Conservation (phyloP, 495 filamentous ascomycete genomes). For the Aspergillus leporis region DNA sequence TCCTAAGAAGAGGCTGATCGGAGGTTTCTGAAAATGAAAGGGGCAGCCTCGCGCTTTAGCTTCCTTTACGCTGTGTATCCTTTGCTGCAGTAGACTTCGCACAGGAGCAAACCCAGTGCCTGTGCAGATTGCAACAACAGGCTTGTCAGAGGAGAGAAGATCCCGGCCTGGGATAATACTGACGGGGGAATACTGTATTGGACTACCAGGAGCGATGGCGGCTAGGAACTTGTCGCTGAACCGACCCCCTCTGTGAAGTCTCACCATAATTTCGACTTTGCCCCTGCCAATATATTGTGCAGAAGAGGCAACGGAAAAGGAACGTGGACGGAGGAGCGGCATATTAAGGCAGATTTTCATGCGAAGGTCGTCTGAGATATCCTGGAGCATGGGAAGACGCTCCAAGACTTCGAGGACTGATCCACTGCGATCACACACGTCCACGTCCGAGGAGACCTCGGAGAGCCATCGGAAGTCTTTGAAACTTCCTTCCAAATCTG, state of each 20-base stretch:
- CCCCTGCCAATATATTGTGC: background rate
- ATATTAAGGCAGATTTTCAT: slow-evolving; percentile 2
- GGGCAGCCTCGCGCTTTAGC: background rate
- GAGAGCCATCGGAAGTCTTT: background rate
- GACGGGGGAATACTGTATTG: background rate
- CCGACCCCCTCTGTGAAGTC: background rate
- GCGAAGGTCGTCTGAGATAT: background rate
- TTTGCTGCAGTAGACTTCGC: slow-evolving; percentile 6
- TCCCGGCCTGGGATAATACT: background rate
- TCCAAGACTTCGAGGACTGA: background rate
- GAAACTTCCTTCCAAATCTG: slow-evolving; percentile 2
- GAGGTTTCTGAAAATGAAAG: background rate
- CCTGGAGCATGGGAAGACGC: background rate
- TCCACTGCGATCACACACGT: background rate
- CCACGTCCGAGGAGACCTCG: background rate
- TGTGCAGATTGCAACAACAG: slow-evolving; percentile 1
- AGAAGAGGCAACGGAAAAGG: slow-evolving; percentile 8
- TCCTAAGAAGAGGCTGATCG: background rate
- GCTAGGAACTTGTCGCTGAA: slow-evolving; percentile 6
- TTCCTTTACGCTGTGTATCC: background rate
- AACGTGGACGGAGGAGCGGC: slow-evolving; percentile 3
- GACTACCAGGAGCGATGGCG: background rate
- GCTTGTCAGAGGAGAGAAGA: background rate
- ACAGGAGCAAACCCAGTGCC: slow-evolving; percentile 4
- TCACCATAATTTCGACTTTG: background rate